A percentile compares a stretch with the other conserved stretches of the same genome.
These are phyloP conservation scores for Vanrija humicola DNA, from an alignment of 1,284 basidiomycete genomes.

Conservation along the genomic window DNA sequence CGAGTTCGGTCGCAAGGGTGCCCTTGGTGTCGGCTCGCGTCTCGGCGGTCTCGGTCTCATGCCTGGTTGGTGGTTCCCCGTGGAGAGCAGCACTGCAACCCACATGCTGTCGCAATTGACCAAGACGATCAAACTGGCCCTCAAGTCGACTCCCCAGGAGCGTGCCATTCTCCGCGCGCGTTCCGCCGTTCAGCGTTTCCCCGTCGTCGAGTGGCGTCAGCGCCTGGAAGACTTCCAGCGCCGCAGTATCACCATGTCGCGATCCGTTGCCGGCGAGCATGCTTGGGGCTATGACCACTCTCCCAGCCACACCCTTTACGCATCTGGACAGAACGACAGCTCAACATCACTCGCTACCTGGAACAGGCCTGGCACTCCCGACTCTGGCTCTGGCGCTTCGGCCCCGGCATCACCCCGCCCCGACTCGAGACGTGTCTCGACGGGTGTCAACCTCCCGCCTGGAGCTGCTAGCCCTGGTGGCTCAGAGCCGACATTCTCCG, in stretches of 20 bases:
- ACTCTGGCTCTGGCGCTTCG: conserved; percentile 19
- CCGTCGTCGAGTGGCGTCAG: conserved; percentile 92
- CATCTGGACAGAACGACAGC: conserved; percentile 18
- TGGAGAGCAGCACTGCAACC: conserved; percentile 80
- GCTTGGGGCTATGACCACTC: conserved; percentile 61
- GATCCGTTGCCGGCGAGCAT: conserved; percentile 62
- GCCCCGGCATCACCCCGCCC: conserved; percentile 18
- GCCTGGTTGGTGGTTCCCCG: conserved; percentile 98
- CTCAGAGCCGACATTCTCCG: neutral
- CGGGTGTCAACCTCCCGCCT: conserved; percentile 13
- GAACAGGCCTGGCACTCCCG: conserved; percentile 36
- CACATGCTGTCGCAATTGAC: conserved; percentile 93
- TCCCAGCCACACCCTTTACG: conserved; percentile 8
- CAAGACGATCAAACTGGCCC: conserved; percentile 87
- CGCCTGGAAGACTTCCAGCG: conserved; percentile 89
- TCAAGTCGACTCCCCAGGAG: conserved; percentile 84
- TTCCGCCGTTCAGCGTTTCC: conserved; percentile 90
- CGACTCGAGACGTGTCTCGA: neutral
- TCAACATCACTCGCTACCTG: conserved; percentile 40
- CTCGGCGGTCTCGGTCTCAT: conserved; percentile 89
- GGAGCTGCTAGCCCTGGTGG: neutral
- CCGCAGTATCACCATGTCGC: conserved; percentile 70
- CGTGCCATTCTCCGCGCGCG: conserved; percentile 84
- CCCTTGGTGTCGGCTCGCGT: conserved; percentile 85
- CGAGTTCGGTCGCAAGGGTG: conserved; percentile 91